These are phyloP conservation scores for Cystobasidium slooffiae DNA, from an alignment of 1,284 basidiomycete species.

Conservation along the genomic window DNA sequence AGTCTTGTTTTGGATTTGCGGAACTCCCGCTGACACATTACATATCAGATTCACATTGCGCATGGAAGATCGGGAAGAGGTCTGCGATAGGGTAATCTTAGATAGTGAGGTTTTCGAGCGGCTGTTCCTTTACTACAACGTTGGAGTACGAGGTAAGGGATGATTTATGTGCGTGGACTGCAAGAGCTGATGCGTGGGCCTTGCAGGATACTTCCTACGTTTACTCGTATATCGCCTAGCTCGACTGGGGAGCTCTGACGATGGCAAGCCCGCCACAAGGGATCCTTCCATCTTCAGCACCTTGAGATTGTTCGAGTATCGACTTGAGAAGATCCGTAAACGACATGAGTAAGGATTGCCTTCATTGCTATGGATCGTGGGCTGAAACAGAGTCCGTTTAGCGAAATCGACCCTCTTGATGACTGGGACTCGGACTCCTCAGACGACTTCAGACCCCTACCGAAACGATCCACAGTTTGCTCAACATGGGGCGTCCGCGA, in stretches of 20 bases:
- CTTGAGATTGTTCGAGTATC: slow-evolving; percentile 59
- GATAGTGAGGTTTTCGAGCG: slow-evolving; percentile 60
- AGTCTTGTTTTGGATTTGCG: background rate
- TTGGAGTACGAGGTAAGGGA: slow-evolving; percentile 60
- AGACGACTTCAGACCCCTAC: slow-evolving; percentile 44
- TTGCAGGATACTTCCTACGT: slow-evolving; percentile 49
- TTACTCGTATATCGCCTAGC: slow-evolving; percentile 62
- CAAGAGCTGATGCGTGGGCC: background rate
- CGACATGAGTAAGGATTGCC: slow-evolving; percentile 56
- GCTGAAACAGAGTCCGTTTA: slow-evolving; percentile 5
- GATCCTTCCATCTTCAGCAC: slow-evolving; percentile 57
- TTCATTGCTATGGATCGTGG: background rate
- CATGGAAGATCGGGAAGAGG: slow-evolving; percentile 57
- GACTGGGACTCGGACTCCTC: slow-evolving; percentile 47
- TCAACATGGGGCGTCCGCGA: slow-evolving; percentile 55
- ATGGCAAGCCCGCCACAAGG: slow-evolving; percentile 52
- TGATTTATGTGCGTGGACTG: background rate
- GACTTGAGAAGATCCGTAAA: slow-evolving; percentile 60
- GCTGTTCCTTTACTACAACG: slow-evolving; percentile 61
- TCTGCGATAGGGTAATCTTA: slow-evolving; percentile 60
- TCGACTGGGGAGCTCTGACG: slow-evolving; percentile 57
- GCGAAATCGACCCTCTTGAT: slow-evolving; percentile 51
- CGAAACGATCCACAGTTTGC: slow-evolving; percentile 54
- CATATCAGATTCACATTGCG: slow-evolving; percentile 57
- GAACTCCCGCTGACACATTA: background rate